Conservation (phyloP, 2,329 filamentous ascomycete species). For the Parastagonospora avenae region DNA sequence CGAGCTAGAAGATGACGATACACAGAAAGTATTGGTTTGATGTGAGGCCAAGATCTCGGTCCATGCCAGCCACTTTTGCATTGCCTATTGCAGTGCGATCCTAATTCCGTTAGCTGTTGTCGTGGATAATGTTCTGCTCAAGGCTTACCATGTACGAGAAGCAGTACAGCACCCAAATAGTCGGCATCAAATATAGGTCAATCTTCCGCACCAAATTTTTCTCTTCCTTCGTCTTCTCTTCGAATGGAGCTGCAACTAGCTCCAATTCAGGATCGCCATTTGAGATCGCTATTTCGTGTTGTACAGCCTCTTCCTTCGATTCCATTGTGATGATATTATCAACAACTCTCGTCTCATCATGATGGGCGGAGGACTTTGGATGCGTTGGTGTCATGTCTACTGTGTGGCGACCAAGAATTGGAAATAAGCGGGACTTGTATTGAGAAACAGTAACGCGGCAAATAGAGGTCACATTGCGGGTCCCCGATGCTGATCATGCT, state of each 20-base stretch:
- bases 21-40: conserved; percentile 58
- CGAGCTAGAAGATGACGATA: conserved; percentile 29
- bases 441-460: too few relatives aligned
- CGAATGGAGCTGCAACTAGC: conserved; percentile 6
- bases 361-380: conserved; percentile 9
- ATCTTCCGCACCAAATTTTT: conserved; percentile 30
- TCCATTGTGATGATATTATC: conserved; percentile 11
- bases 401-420: background rate
- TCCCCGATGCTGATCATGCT: background rate
- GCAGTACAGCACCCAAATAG: conserved; percentile 29
- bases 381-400: conserved; percentile 6
- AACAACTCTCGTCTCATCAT: conserved; percentile 8
- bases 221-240: conserved; percentile 22
- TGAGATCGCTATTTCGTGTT: background rate
- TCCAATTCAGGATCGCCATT: conserved; percentile 7
- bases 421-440: too few relatives aligned
- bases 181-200: conserved; percentile 31
- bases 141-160: conserved; percentile 28
- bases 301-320: conserved; percentile 10
- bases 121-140: background rate
- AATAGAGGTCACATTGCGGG: background rate
- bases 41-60: conserved; percentile 21
- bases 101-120: conserved; percentile 1
- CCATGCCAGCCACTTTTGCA: conserved; percentile 44
- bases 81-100: conserved; percentile 48